Percentiles rank a stretch among this genome's conserved stretches.
phyloP scores from a whole-genome alignment of 306 rosid genomes.

The Cercis canadensis region DNA sequence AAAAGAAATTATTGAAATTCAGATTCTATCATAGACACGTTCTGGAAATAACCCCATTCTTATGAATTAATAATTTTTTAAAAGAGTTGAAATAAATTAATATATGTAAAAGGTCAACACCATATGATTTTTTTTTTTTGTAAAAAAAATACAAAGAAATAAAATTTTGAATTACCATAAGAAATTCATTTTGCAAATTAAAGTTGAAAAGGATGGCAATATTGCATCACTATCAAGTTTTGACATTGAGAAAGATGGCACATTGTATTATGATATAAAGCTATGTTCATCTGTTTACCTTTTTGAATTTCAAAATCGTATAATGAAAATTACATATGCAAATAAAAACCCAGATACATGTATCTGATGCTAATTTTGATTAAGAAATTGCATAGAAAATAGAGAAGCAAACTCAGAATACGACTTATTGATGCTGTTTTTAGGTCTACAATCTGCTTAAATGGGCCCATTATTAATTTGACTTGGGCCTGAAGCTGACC shows the following conservation, averaged over 20 bases:
- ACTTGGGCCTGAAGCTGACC: background rate
- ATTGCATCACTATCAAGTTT: background rate
- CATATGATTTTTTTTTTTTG: no score
- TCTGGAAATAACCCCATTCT: no score
- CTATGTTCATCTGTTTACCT: conserved; percentile 14
- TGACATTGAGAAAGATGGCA: conserved; percentile 28
- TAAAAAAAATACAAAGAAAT: no score
- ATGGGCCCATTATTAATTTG: conserved; percentile 29
- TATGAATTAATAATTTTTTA: no score
- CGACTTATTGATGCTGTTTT: no score
- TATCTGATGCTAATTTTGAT: conserved; percentile 22
- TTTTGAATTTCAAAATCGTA: background rate
- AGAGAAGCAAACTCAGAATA: conserved; percentile 3
- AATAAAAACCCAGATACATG: conserved; percentile 32
- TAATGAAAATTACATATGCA: conserved; percentile 15
- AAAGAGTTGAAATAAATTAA: no score
- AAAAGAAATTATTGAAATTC: no score
- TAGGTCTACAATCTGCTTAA: background rate
- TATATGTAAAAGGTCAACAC: no score
- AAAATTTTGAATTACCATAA: background rate
- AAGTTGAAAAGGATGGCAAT: conserved; percentile 25
- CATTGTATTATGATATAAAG: background rate
- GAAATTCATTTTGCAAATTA: background rate
- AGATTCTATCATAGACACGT: no score
- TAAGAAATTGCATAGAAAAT: background rate